Percentiles rank a stretch among this genome's conserved stretches.
phyloP scores from a whole-genome alignment of 1,284 basidiomycete genomes.

The Pseudozyma flocculosa region DNA sequence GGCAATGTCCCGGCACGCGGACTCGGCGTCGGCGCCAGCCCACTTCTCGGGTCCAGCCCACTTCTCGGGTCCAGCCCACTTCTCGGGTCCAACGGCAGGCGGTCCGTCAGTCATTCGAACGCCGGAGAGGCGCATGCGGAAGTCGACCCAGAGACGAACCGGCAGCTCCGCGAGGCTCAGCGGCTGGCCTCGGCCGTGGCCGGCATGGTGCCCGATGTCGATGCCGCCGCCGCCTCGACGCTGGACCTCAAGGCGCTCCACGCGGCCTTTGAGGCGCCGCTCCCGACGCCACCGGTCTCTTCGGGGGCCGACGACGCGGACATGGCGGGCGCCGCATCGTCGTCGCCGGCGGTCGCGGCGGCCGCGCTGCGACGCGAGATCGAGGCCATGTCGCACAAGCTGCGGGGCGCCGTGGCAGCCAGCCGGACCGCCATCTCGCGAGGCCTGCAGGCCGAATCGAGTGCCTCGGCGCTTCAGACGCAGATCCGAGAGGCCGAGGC shows the following conservation, averaged over 20 bases:
- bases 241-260: conserved; percentile 19
- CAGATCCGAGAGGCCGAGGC: conserved; percentile 1
- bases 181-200: neutral
- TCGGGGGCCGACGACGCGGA: too few relatives aligned
- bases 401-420: conserved; percentile 18
- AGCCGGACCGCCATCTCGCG: conserved; percentile 20
- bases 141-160: too few relatives aligned
- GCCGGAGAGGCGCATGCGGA: too few relatives aligned
- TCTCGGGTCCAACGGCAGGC: neutral
- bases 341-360: too few relatives aligned
- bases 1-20: conserved; percentile 3
- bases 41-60: neutral
- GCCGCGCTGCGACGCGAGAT: neutral
- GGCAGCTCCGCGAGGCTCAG: too few relatives aligned
- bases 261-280: conserved; percentile 15
- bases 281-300: too few relatives aligned
- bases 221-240: conserved; percentile 17
- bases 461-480: conserved; percentile 5
- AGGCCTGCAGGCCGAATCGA: conserved; percentile 11
- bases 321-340: too few relatives aligned
- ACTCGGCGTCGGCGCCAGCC: neutral
- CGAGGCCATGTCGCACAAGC: conserved; percentile 11
- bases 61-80: neutral
- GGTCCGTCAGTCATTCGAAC: neutral
- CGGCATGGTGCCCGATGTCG: conserved; percentile 20